Evolutionary conservation across 441 rosid species (phyloP).

Genomic region (Lepidium campestre): DNA sequence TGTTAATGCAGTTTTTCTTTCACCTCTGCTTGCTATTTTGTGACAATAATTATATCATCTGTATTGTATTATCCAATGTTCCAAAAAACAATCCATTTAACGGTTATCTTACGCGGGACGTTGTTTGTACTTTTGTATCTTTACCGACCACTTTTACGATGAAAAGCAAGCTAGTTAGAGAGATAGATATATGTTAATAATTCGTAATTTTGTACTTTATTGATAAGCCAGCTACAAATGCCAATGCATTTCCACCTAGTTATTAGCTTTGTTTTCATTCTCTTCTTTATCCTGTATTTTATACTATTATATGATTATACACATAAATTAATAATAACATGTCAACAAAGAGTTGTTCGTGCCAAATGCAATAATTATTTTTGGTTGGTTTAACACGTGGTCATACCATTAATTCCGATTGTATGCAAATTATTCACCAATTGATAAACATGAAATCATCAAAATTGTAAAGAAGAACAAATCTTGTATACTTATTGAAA

Average conservation of each 20-base stretch:
- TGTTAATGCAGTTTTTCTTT: background rate
- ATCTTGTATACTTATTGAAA: background rate
- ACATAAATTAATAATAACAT: background rate
- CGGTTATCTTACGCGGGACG: slow-evolving; percentile 18
- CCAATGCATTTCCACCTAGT: slow-evolving; percentile 1
- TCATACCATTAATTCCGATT: background rate
- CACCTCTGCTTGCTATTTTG: background rate
- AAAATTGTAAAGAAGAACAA: background rate
- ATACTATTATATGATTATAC: background rate
- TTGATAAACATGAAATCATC: background rate
- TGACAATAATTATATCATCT: background rate
- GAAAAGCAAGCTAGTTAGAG: background rate
- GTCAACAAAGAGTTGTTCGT: slow-evolving; percentile 8
- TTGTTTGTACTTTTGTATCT: background rate
- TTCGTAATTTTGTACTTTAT: background rate
- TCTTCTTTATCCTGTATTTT: background rate
- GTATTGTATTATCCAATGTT: background rate
- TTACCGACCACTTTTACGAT: background rate
- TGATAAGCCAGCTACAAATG: background rate
- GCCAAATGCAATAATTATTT: slow-evolving; percentile 11
- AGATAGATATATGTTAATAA: background rate
- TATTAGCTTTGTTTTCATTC: background rate
- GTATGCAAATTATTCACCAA: background rate
- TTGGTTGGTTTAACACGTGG: background rate
- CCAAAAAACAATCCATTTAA: background rate